phyloP scores from a whole-genome alignment of 2,329 filamentous ascomycete genomes.

The Verruconis gallopava region DNA sequence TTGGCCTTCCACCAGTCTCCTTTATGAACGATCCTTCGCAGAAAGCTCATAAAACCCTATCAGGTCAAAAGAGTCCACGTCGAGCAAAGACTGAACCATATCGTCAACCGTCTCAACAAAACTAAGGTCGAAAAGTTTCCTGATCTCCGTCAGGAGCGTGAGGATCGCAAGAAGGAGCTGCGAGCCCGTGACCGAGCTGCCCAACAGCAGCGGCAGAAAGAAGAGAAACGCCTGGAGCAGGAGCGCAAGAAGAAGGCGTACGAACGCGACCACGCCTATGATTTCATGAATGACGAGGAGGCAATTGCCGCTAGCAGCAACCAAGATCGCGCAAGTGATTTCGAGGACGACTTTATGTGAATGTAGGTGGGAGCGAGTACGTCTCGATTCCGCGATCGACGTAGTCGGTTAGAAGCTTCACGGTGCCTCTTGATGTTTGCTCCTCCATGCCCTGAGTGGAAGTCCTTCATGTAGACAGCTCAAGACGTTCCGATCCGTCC shows the following conservation, averaged over 20 bases:
- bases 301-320: slow-evolving; percentile 69
- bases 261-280: slow-evolving; percentile 96
- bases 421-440: no score
- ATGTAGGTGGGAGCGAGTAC: neutral
- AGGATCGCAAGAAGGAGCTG: slow-evolving; percentile 59
- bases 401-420: neutral
- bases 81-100: slow-evolving; percentile 66
- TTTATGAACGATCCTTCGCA: no score
- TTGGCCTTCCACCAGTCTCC: no score
- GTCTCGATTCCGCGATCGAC: neutral
- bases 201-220: slow-evolving; percentile 56
- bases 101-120: slow-evolving; percentile 97
- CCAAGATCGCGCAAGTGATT: slow-evolving; percentile 64
- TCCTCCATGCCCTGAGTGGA: no score
- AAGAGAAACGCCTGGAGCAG: slow-evolving; percentile 58
- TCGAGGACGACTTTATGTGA: slow-evolving; percentile 84
- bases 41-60: neutral
- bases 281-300: slow-evolving; percentile 78
- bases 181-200: slow-evolving; percentile 57
- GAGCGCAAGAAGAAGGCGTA: slow-evolving; percentile 82
- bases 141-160: slow-evolving; percentile 69
- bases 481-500: no score
- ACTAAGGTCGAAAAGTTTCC: slow-evolving; percentile 82
- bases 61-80: slow-evolving; percentile 74
- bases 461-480: neutral